Evolutionary conservation across 2,329 filamentous ascomycete genomes (phyloP), one percentile per base, ranked within the genome.

Genomic region (Diaporthe velutina): DNA sequence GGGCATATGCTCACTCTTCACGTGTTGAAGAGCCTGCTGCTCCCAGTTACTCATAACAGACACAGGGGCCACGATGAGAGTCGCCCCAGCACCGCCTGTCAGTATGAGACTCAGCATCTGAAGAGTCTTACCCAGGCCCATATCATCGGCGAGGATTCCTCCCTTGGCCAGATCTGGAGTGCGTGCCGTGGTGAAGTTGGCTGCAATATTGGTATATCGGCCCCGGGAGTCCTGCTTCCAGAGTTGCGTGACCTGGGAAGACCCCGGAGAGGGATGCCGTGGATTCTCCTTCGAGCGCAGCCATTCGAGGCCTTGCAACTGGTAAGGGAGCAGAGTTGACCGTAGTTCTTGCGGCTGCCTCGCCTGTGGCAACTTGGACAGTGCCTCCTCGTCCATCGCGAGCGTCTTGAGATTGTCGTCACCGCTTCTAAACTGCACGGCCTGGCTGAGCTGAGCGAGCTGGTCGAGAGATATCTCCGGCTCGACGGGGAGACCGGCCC

Each of bases 21-120:
- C 89, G 79, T 98, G 95, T 50, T 89, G 88, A 76, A 90, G 86
- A 71, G 96, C 94, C 82, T 98, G 95, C 71, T 93, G 91, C 78
- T 90, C 91, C 95, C 95, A 98, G 79, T 98, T 98, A 80, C 93
- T 95, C 93, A 98, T 96, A 28, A 98, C 95, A 71, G 93, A 93
- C 6, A 97, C 90, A 0, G 95, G 95, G 0, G 94, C 92, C 72
- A 98, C 87, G 71, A 98, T 96, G 30, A 98, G 87, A 0, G 95
- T 97, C 1, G 92, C 86, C 4, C 91, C 91, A 3, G 86, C 81
- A 0, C 85, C 84, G 8, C 87, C 87, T 5, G 86, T 86, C 68
- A 96, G 84, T 73, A 98, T 93, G 48, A 97, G 84, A 71, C 94
- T 94, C 78, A 98, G 96, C 64, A 95, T 89, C 81, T 98, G 94